These are phyloP conservation scores for Peniophora sp. DNA, from an alignment of 1,284 basidiomycete genomes.

Conservation along the genomic window DNA sequence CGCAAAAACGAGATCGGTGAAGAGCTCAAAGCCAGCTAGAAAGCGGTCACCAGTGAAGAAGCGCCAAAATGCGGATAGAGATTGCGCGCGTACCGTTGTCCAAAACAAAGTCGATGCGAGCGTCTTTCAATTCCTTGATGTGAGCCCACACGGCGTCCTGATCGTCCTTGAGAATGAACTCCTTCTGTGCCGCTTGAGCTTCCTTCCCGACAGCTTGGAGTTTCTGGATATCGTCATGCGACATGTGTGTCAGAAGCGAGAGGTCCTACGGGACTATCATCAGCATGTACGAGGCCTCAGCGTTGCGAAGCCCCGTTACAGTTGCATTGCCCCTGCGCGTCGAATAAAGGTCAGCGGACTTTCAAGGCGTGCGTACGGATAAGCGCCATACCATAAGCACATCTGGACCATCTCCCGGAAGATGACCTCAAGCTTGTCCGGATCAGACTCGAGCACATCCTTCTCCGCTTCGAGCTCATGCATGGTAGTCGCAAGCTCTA, in stretches of 20 bases:
- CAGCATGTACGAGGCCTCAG: neutral
- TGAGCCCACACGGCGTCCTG: slow-evolving; percentile 73
- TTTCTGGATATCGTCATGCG: slow-evolving; percentile 73
- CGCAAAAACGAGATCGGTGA: slow-evolving; percentile 91
- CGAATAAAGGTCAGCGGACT: neutral
- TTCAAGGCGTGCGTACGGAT: neutral
- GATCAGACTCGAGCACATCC: slow-evolving; percentile 33
- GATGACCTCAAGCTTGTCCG: slow-evolving; percentile 50
- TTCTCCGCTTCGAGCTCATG: slow-evolving; percentile 52
- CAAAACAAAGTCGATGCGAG: slow-evolving; percentile 80
- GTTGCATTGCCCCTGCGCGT: slow-evolving; percentile 73
- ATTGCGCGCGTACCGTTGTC: slow-evolving; percentile 69
- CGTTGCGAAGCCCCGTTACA: slow-evolving; percentile 21
- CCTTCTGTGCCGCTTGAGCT: slow-evolving; percentile 64
- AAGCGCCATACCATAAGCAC: slow-evolving; percentile 63
- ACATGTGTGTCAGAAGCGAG: slow-evolving; percentile 75
- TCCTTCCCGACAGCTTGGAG: slow-evolving; percentile 79
- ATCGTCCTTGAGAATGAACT: slow-evolving; percentile 84
- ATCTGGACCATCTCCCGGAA: slow-evolving; percentile 86
- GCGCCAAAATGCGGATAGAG: neutral
- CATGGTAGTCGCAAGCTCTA: slow-evolving; percentile 66
- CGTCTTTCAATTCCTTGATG: slow-evolving; percentile 48
- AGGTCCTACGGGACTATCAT: slow-evolving; percentile 49
- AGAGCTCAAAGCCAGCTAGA: slow-evolving; percentile 76
- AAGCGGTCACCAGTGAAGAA: slow-evolving; percentile 56